Evolutionary conservation across 2,329 filamentous ascomycete genomes (phyloP), one percentile per base, ranked within the genome.

Genomic region (Orbilia oligospora): DNA sequence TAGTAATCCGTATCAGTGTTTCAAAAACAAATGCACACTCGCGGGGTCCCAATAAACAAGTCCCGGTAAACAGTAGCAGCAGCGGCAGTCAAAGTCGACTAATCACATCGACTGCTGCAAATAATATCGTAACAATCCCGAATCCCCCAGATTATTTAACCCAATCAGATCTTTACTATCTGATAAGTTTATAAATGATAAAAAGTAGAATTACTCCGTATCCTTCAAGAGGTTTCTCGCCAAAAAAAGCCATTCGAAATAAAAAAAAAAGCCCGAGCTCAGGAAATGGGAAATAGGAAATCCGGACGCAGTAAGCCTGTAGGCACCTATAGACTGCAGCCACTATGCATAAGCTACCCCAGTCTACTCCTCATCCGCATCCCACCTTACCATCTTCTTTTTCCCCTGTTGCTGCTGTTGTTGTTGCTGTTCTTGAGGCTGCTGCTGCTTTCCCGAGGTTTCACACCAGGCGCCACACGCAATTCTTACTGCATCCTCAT

Each of bases 381-480:
- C 75, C 75, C 75, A 78, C 8, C 63, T 46, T 33, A 78, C 75
- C 5, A 16, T 68, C 68, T 78, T 78, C 55, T 78, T 78, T n/a
- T 68, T 72, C 38, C 41, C 51, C 18, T 68, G 71, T 10, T 24
- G 24, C n/a, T 44, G 22, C 1, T 46, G 30, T 36, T 61, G 66
- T 16, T 58, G 66, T 27, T 77, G 61, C 8, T 65, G 27, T 30
- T 30, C 27, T 30, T 30, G n/a, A n/a, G n/a, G n/a, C n/a, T n/a
- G 66, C 33, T 58, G 66, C 27, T 77, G 61, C 14, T 71, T 58
- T 38, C 49, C 55, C 22, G 48, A 51, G 6, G 49, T 72, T 41
- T 78, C 75, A 51, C 68, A 56, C 75, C 75, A 78, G 9, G 75
- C 75, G 55, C 75, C 75, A 56, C 75, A 78, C 27, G 75, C 75